Percentiles rank a stretch among this genome's conserved stretches.
Conservation (phyloP, 2,329 filamentous ascomycete species). For the Paraconiothyrium brasiliense region DNA sequence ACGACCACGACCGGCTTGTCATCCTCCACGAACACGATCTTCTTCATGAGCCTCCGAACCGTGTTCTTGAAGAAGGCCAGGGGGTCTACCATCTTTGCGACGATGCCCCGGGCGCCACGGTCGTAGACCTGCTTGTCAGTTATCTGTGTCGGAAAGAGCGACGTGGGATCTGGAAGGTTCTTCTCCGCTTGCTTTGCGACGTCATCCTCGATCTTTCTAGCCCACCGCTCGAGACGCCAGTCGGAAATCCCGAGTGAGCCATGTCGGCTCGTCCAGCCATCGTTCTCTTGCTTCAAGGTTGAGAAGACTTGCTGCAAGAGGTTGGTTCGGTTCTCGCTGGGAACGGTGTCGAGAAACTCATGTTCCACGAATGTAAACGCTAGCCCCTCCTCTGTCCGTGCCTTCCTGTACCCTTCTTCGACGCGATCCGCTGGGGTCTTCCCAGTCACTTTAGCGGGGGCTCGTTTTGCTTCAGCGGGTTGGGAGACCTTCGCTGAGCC, state of each 20-base stretch:
- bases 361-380: no score
- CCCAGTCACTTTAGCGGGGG: no score
- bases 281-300: neutral
- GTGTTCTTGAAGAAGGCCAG: neutral
- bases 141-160: neutral
- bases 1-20: neutral
- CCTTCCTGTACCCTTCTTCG: no score
- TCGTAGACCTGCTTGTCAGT: neutral
- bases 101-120: neutral
- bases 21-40: neutral
- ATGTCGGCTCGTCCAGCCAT: neutral
- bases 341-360: no score
- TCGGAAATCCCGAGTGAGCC: neutral
- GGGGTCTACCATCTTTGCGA: neutral
- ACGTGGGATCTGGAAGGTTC: neutral
- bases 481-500: no score
- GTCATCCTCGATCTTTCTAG: no score
- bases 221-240: neutral
- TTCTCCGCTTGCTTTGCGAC: no score
- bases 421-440: no score
- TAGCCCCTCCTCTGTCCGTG: no score
- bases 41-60: neutral
- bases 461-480: no score
- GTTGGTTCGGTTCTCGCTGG: no score
- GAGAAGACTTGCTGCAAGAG: neutral